phyloP scores from a whole-genome alignment of 192 early-diverging fungal genomes.

The Backusella circina region DNA sequence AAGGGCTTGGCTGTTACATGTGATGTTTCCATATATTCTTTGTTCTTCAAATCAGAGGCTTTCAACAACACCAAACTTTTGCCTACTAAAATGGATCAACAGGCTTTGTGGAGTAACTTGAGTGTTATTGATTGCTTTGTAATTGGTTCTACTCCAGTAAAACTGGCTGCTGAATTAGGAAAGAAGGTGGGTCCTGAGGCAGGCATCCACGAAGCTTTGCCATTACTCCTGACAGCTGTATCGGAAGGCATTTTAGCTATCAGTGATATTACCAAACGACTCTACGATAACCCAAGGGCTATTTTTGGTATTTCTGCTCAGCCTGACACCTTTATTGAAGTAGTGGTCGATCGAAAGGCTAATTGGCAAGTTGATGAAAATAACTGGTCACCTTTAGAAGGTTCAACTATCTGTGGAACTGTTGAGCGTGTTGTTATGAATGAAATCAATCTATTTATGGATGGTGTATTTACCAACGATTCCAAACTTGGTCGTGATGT shows the following conservation, averaged over 20 bases:
- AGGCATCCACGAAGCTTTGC: conserved; percentile 66
- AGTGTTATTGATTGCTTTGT: conserved; percentile 89
- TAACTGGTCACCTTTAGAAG: conserved; percentile 61
- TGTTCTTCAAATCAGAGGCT: conserved; percentile 68
- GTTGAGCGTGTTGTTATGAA: conserved; percentile 90
- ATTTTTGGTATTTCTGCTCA: conserved; percentile 95
- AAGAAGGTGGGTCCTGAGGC: conserved; percentile 35
- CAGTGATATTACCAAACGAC: conserved; percentile 68
- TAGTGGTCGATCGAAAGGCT: conserved; percentile 78
- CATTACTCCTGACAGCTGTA: conserved; percentile 81
- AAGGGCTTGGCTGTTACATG: conserved; percentile 87
- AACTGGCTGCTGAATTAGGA: conserved; percentile 53
- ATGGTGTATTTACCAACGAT: conserved; percentile 59
- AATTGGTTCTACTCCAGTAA: conserved; percentile 68
- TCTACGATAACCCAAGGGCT: conserved; percentile 82
- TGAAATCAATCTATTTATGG: conserved; percentile 82
- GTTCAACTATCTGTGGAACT: conserved; percentile 58
- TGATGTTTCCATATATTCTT: conserved; percentile 86
- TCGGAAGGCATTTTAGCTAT: conserved; percentile 73
- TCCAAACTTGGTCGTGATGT: conserved; percentile 44
- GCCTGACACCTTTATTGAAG: conserved; percentile 91
- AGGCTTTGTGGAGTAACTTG: conserved; percentile 80
- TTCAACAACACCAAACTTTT: conserved; percentile 37
- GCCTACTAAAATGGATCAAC: conserved; percentile 56
- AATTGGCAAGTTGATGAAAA: conserved; percentile 38